Base-by-base conservation (phyloP, 2,329 filamentous ascomycete genomes). In the Xylaria digitata region DNA sequence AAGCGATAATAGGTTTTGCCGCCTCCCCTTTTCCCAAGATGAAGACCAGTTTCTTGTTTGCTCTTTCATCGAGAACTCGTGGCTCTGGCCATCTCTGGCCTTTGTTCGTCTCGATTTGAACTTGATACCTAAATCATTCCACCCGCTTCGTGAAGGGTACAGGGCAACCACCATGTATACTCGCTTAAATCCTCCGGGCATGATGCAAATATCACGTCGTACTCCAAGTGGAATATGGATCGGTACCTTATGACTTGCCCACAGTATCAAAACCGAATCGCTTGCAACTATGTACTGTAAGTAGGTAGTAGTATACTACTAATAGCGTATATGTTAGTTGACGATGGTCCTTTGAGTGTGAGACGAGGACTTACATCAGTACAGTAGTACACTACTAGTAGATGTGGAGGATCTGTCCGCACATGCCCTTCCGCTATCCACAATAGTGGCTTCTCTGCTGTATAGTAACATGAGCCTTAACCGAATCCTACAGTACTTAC, bases 371-470 rank as follows among this genome's bases (percentile, higher is more conserved):
- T 9, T 34, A n/a, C n/a, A n/a, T n/a, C n/a, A n/a, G n/a, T n/a
- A n/a, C 26, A 26, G 3, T 26, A 26, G 26, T 26, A 26, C 26
- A 26, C 26, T 23, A 15, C n/a, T n/a, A n/a, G n/a, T n/a, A 4
- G 21, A 37, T 55, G 59, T 48, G 23, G 49, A 40, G 49, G 40
- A 48, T 53, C 58, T 46, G 37, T 61, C 59, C 49, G 49, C 59
- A 43, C n/a, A 46, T 53, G 26, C 34, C 49, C 15, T 46, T 45
- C 49, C 21, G n/a, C 23, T 43, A 42, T 55, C 52, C 37, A 42
- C 21, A 50, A 2, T 48, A 11, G 45, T 48, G 45, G 23, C 45
- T 40, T 3, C 9, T 40, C 9, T 26, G 26, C 26, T 26, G 19
- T 48, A 48, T 23, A 23, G 21, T 6, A 42, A 55, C 23, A 7